Percentiles rank a stretch among this genome's conserved stretches.
Evolutionary conservation across 164 flowering plant genomes (phyloP).

Genomic region (Chloranthus sessilifolius): DNA sequence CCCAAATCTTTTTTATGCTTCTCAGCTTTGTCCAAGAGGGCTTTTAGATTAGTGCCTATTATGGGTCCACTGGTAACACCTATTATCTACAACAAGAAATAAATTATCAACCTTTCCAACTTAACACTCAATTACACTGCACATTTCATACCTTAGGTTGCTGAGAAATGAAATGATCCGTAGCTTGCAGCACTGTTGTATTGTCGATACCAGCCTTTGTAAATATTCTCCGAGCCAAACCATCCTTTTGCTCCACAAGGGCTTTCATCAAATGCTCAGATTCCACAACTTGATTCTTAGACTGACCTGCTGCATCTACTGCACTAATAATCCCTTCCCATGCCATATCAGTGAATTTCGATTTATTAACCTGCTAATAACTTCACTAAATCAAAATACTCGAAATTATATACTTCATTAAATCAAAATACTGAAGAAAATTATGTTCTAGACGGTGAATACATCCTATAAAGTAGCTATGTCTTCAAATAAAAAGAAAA

Average conservation of each 20-base stretch:
- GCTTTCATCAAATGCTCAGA: constrained; percentile 95
- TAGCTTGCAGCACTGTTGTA: constrained; percentile 72
- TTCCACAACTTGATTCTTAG: constrained; percentile 85
- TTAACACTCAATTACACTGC: background rate
- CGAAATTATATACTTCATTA: too few relatives aligned
- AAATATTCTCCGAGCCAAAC: constrained; percentile 83
- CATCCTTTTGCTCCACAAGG: constrained; percentile 92
- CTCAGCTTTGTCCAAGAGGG: constrained; percentile 61
- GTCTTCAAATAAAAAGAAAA: too few relatives aligned
- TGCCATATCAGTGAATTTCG: constrained; percentile 92
- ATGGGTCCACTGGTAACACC: constrained; percentile 78
- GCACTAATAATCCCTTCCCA: constrained; percentile 91
- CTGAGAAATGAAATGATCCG: constrained; percentile 65
- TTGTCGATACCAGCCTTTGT: constrained; percentile 89
- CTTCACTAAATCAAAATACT: too few relatives aligned
- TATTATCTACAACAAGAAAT: constrained; percentile 42
- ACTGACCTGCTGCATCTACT: constrained; percentile 61
- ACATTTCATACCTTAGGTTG: constrained; percentile 64
- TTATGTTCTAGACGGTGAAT: too few relatives aligned
- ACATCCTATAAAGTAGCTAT: too few relatives aligned
- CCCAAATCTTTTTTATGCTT: constrained; percentile 67
- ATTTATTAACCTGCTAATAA: constrained; percentile 33
- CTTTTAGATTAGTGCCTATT: constrained; percentile 52
- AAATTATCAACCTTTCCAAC: background rate
- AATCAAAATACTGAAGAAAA: too few relatives aligned